phyloP scores from a whole-genome alignment of 2,329 filamentous ascomycete species.

The Zarea fungicola region DNA sequence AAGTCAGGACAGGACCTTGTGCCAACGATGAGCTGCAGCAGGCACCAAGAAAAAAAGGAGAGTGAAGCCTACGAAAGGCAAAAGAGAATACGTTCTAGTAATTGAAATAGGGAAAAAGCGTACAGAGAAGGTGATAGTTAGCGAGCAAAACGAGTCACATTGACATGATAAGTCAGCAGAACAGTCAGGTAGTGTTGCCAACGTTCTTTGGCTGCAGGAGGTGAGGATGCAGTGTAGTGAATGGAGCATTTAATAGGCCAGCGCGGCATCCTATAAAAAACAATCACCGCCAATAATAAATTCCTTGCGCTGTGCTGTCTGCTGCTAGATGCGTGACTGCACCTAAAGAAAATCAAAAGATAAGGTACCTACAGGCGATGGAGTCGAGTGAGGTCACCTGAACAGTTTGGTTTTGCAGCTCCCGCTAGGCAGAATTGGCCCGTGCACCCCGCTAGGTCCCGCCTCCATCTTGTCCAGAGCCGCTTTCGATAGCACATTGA shows the following conservation, averaged over 20 bases:
- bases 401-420: constrained; percentile 6
- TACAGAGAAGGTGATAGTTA: constrained; percentile 2
- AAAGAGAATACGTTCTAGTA: not conserved
- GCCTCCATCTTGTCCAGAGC: constrained; percentile 10
- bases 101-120: not conserved
- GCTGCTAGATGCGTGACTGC: no score
- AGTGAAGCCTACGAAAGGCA: constrained; percentile 8
- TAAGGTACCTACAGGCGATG: no score
- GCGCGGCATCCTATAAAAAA: no score
- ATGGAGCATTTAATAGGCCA: not conserved
- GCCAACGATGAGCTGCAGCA: not conserved
- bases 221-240: no score
- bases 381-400: constrained; percentile 11
- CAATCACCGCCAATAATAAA: no score
- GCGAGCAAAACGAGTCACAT: constrained; percentile 8
- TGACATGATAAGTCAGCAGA: constrained; percentile 14
- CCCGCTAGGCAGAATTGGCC: constrained; percentile 1
- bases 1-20: not conserved
- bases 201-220: not conserved
- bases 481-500: constrained; percentile 7
- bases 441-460: constrained; percentile 5
- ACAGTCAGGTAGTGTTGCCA: not conserved
- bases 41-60: constrained; percentile 6
- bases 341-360: no score
- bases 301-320: not conserved